Percentiles rank a stretch among this genome's conserved stretches.
These are phyloP conservation scores for Centaurea solstitialis DNA, from an alignment of 129 eudicot genomes.

Conservation along the genomic window DNA sequence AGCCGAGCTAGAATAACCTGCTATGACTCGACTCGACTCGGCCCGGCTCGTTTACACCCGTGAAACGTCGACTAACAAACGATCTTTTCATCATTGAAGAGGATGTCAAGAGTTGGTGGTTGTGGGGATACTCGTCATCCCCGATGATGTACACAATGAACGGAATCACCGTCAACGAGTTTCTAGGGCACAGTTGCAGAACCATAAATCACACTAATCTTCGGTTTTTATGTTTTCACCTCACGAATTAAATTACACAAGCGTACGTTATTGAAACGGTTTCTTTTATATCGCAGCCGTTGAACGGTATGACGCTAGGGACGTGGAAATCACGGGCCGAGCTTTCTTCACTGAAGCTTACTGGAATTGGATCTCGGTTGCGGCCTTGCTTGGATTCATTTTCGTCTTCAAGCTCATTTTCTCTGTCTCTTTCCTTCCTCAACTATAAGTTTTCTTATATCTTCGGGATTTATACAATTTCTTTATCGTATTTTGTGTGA, in stretches of 20 bases:
- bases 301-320: constrained; percentile 40
- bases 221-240: neutral
- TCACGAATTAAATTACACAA: neutral
- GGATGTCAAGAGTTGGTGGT: too few relatives aligned
- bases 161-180: constrained; percentile 49
- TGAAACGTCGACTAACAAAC: neutral
- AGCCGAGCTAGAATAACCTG: too few relatives aligned
- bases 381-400: constrained; percentile 53
- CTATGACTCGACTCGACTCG: too few relatives aligned
- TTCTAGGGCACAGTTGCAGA: too few relatives aligned
- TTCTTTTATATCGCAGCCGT: constrained; percentile 19
- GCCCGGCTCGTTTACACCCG: too few relatives aligned
- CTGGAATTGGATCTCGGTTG: constrained; percentile 76
- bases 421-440: too few relatives aligned
- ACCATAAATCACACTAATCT: constrained; percentile 33
- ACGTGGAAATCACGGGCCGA: constrained; percentile 33
- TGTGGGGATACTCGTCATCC: constrained; percentile 67
- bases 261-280: neutral
- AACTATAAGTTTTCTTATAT: too few relatives aligned
- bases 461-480: too few relatives aligned
- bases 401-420: too few relatives aligned
- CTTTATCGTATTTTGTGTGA: too few relatives aligned
- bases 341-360: constrained; percentile 57
- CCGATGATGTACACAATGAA: constrained; percentile 68
- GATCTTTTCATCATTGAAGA: constrained; percentile 18